These are phyloP conservation scores for Phytopythium montanum DNA, from an alignment of 352 stramenopile genomes.

Conservation along the genomic window DNA sequence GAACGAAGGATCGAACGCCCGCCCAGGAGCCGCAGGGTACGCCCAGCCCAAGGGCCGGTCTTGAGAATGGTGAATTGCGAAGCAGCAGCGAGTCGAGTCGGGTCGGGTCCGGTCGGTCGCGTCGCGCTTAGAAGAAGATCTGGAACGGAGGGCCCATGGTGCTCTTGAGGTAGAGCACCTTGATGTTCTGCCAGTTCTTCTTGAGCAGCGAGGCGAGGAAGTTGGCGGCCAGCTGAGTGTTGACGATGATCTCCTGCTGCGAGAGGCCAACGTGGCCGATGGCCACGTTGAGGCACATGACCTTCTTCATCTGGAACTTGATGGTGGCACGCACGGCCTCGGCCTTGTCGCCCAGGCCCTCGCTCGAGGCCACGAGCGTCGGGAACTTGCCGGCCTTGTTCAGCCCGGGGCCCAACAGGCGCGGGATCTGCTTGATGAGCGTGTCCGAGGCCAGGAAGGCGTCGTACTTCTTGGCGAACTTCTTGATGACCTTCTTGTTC, in stretches of 20 bases:
- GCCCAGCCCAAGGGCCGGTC: neutral
- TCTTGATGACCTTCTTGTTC: slow-evolving; percentile 99
- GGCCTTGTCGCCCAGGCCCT: slow-evolving; percentile 98
- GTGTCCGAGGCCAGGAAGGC: slow-evolving; percentile 99
- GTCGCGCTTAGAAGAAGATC: slow-evolving; percentile 98
- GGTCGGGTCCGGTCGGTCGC: neutral
- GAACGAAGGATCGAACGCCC: neutral
- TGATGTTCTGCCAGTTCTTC: slow-evolving; percentile 99
- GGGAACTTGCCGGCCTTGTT: slow-evolving; percentile 99
- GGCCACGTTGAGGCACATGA: slow-evolving; percentile 99
- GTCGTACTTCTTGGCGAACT: slow-evolving; percentile 99
- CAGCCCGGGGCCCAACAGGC: slow-evolving; percentile 98
- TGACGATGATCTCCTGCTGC: slow-evolving; percentile 96
- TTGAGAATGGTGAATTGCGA: slow-evolving; percentile 7
- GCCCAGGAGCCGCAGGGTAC: neutral
- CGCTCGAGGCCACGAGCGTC: slow-evolving; percentile 92
- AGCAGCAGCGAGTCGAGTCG: neutral
- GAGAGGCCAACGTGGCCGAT: slow-evolving; percentile 96
- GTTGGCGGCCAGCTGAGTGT: slow-evolving; percentile 98
- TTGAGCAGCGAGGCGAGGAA: slow-evolving; percentile 99
- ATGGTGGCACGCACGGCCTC: slow-evolving; percentile 97
- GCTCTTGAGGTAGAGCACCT: slow-evolving; percentile 99
- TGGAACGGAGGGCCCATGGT: slow-evolving; percentile 98
- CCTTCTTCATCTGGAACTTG: slow-evolving; percentile 99
- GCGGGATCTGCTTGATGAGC: slow-evolving; percentile 99